Percentiles rank a stretch among this genome's conserved stretches.
Evolutionary conservation across 768 basidiomycete species (phyloP).

Genomic region (Termitomyces sp.): DNA sequence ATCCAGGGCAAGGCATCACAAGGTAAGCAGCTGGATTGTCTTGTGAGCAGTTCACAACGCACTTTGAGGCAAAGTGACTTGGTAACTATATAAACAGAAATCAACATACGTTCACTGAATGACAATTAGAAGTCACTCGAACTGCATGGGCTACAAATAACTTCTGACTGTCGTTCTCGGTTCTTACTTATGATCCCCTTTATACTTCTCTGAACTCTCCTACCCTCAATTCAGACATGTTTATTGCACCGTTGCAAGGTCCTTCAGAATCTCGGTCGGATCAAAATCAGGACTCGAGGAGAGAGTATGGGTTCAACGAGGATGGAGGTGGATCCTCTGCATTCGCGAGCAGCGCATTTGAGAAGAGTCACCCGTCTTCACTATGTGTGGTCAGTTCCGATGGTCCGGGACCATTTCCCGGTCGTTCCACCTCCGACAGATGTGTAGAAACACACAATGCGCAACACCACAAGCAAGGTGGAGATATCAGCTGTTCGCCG

Average conservation of each 20-base stretch:
- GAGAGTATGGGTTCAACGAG: not conserved
- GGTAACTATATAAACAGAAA: conserved; percentile 10
- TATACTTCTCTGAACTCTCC: not conserved
- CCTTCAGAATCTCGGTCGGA: not conserved
- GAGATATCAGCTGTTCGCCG: not conserved
- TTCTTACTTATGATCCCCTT: not conserved
- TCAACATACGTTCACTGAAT: conserved; percentile 10
- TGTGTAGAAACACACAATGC: not conserved
- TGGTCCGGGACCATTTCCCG: conserved; percentile 1
- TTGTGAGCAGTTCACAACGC: not conserved
- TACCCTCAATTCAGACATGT: not conserved
- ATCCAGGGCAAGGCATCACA: conserved; percentile 3
- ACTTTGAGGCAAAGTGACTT: not conserved
- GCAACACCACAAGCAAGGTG: not conserved
- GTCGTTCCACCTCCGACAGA: not conserved
- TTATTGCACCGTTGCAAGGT: not conserved
- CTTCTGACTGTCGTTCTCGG: not conserved
- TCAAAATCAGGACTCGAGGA: not conserved
- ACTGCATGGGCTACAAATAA: not conserved
- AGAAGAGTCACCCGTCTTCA: not conserved
- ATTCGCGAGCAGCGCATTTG: not conserved
- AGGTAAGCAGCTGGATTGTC: not conserved
- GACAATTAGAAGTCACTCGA: not conserved
- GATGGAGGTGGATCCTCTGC: not conserved
- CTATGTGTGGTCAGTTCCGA: conserved; percentile 1